Evolutionary conservation across 495 filamentous ascomycete species (phyloP).

Genomic region (Penicillium maclennaniae): DNA sequence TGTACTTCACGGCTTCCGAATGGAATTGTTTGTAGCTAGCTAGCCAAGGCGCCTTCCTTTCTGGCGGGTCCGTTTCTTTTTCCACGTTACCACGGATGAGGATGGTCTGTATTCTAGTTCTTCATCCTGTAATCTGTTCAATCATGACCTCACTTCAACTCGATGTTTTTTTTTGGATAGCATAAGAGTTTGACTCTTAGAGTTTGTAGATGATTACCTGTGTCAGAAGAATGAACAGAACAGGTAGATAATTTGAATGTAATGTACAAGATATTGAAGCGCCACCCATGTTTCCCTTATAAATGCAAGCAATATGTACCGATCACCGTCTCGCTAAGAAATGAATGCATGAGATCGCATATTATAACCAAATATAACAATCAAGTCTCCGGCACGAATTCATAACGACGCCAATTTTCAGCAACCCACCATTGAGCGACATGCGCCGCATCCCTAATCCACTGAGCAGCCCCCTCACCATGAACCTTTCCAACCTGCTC

Average conservation of each 20-base stretch:
- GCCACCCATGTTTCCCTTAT: too few species aligned
- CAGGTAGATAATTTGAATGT: too few species aligned
- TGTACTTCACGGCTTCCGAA: conserved; percentile 20
- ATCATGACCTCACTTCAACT: not conserved
- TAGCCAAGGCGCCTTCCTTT: not conserved
- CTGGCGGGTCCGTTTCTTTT: not conserved
- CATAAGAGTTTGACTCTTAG: too few species aligned
- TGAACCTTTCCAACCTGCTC: conserved; percentile 22
- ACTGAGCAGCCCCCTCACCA: conserved; percentile 32
- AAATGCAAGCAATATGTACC: too few species aligned
- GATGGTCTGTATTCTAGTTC: not conserved
- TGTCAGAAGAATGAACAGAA: too few species aligned
- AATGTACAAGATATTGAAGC: too few species aligned
- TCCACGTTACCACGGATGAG: not conserved
- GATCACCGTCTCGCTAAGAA: too few species aligned
- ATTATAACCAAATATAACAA: too few species aligned
- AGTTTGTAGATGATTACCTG: too few species aligned
- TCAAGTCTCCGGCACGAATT: conserved; percentile 22
- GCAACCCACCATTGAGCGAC: conserved; percentile 35
- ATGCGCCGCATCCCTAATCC: conserved; percentile 37
- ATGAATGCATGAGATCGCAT: too few species aligned
- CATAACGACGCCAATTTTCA: conserved; percentile 34
- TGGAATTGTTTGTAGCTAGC: conserved; percentile 17
- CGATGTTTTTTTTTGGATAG: not conserved
- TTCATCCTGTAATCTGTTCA: not conserved